Evolutionary conservation across 345 rosid species (phyloP).

Genomic region (Cardamine resedifolia): DNA sequence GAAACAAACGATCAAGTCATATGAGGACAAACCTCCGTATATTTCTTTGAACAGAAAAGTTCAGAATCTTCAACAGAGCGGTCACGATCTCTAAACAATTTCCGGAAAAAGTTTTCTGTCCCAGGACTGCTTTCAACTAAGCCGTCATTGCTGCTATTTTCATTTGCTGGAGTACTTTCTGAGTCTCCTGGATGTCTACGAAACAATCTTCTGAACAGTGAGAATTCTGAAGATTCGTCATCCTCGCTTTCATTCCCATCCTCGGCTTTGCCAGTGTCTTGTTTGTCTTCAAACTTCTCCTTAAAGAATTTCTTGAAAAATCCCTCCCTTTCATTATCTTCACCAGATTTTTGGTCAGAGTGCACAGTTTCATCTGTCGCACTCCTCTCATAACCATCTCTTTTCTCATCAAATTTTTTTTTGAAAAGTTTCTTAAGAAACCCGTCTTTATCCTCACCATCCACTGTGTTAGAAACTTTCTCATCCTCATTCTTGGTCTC

Average conservation of each 20-base stretch:
- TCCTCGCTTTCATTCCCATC: slow-evolving; percentile 52
- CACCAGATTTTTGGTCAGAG: slow-evolving; percentile 64
- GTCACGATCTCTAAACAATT: slow-evolving; percentile 91
- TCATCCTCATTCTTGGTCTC: slow-evolving; percentile 74
- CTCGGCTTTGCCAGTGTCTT: slow-evolving; percentile 45
- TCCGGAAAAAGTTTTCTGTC: slow-evolving; percentile 91
- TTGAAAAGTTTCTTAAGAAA: slow-evolving; percentile 72
- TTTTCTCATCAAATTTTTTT: slow-evolving; percentile 80
- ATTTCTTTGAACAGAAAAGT: slow-evolving; percentile 71
- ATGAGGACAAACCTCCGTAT: slow-evolving; percentile 56
- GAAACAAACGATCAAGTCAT: slow-evolving; percentile 10
- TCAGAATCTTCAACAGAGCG: slow-evolving; percentile 89
- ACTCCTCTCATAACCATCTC: slow-evolving; percentile 54
- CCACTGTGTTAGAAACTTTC: slow-evolving; percentile 56
- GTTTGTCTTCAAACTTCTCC: slow-evolving; percentile 79
- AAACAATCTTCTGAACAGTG: slow-evolving; percentile 76
- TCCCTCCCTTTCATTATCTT: slow-evolving; percentile 86
- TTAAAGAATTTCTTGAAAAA: slow-evolving; percentile 73
- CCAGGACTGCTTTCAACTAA: slow-evolving; percentile 89
- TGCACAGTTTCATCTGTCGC: slow-evolving; percentile 47
- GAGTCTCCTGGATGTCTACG: slow-evolving; percentile 88
- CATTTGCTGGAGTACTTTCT: slow-evolving; percentile 50
- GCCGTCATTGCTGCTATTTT: slow-evolving; percentile 48
- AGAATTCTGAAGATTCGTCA: slow-evolving; percentile 79
- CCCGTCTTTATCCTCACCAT: slow-evolving; percentile 90